Evolutionary conservation across 2,329 filamentous ascomycete genomes (phyloP).

Genomic region (Pseudogymnoascus sp.): DNA sequence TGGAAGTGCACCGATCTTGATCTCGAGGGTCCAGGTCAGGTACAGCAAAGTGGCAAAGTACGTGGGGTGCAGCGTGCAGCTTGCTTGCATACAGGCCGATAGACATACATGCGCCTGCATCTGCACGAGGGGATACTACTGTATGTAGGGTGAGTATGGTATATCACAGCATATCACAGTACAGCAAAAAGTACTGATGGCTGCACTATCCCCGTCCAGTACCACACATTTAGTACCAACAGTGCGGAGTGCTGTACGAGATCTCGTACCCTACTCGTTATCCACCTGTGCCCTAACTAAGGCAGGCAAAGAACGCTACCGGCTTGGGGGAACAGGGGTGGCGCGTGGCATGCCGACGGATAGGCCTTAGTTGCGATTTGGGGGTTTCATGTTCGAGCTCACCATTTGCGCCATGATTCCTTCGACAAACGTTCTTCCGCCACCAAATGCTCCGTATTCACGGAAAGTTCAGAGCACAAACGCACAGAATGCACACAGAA

Average conservation of each 20-base stretch:
- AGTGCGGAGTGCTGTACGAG: neutral
- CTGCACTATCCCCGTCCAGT: neutral
- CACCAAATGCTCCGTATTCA: neutral
- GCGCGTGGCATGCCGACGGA: constrained; percentile 1
- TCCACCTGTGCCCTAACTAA: constrained; percentile 5
- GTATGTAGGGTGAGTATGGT: neutral
- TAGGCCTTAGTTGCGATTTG: neutral
- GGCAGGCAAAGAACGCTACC: neutral
- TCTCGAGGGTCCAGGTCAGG: neutral
- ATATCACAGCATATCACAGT: too few species aligned
- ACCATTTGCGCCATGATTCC: neutral
- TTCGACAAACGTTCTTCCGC: neutral
- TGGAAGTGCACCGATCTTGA: constrained; percentile 1
- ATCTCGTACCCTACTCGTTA: neutral
- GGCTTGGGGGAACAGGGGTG: neutral
- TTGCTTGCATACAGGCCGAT: neutral
- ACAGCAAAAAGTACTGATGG: neutral
- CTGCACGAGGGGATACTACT: neutral
- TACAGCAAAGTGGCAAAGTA: neutral
- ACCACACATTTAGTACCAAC: neutral
- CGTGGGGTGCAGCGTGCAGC: neutral
- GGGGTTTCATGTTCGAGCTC: neutral
- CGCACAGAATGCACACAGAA: neutral
- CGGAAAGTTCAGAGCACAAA: neutral
- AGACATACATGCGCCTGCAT: constrained; percentile 5